Evolutionary conservation across 2,329 filamentous ascomycete genomes (phyloP).

Genomic region (Atkinsonella texensis): DNA sequence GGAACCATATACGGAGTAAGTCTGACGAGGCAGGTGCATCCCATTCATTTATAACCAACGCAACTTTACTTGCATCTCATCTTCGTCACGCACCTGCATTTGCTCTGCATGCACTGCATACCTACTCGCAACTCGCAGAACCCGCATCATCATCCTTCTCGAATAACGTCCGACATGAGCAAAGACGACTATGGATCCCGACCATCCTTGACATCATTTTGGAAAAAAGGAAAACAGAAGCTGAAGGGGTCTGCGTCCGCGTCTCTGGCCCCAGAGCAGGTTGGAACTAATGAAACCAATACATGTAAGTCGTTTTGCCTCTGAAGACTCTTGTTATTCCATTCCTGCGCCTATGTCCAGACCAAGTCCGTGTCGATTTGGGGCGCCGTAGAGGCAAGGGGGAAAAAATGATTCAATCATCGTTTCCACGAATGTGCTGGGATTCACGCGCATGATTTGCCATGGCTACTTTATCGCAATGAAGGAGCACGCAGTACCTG

Average conservation of each 20-base stretch:
- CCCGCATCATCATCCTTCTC: background rate
- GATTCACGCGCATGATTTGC: background rate
- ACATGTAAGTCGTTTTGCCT: background rate
- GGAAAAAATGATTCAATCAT: background rate
- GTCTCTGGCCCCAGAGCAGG: background rate
- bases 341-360: background rate
- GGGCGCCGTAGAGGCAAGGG: background rate
- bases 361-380: background rate
- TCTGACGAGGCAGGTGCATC: too few relatives aligned
- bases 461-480: background rate
- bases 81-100: background rate
- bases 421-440: background rate
- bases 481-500: background rate
- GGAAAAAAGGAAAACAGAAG: conserved; percentile 31
- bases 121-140: background rate
- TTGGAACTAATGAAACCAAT: background rate
- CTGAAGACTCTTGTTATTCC: background rate
- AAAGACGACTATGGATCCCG: conserved; percentile 14
- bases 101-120: background rate
- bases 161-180: conserved; percentile 8
- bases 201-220: conserved; percentile 36
- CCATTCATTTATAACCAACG: too few relatives aligned
- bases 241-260: background rate
- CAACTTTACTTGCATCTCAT: background rate
- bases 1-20: too few relatives aligned